phyloP scores from a whole-genome alignment of 2,329 filamentous ascomycete genomes.

The Tetracladium maxilliforme region DNA sequence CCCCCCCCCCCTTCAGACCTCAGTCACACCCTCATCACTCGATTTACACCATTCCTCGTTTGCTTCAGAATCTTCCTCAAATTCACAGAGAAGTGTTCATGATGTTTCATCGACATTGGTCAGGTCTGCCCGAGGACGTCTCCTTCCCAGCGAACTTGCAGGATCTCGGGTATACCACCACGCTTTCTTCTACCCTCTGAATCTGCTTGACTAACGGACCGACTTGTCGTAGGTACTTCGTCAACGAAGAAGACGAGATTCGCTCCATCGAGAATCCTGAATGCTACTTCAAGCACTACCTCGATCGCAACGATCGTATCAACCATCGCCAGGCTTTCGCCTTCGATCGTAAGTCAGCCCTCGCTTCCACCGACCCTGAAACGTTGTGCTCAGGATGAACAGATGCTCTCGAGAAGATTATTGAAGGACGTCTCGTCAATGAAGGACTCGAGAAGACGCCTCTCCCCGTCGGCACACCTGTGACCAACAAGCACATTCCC shows the following conservation, averaged over 20 bases:
- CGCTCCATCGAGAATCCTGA: slow-evolving; percentile 53
- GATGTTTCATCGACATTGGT: slow-evolving; percentile 66
- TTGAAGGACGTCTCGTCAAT: slow-evolving; percentile 44
- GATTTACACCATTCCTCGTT: too few relatives aligned
- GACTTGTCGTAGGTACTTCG: slow-evolving; percentile 50
- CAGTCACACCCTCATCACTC: too few relatives aligned
- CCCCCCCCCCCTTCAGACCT: too few relatives aligned
- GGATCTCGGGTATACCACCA: slow-evolving; percentile 46
- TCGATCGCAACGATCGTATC: slow-evolving; percentile 59
- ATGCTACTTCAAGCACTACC: slow-evolving; percentile 59
- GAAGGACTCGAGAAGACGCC: slow-evolving; percentile 44
- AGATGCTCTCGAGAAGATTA: slow-evolving; percentile 49
- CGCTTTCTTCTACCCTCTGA: slow-evolving; percentile 2
- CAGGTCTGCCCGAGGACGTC: slow-evolving; percentile 56
- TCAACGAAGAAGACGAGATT: slow-evolving; percentile 64
- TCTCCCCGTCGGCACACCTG: slow-evolving; percentile 40
- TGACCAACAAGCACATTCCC: slow-evolving; percentile 42
- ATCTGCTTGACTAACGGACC: slow-evolving; percentile 2
- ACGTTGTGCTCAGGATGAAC: background rate
- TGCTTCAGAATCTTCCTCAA: background rate
- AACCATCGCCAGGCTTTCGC: slow-evolving; percentile 63
- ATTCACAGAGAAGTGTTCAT: slow-evolving; percentile 6
- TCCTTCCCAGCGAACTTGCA: slow-evolving; percentile 50
- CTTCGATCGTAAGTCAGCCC: slow-evolving; percentile 48
- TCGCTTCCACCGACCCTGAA: background rate